Base-by-base conservation (phyloP, 768 basidiomycete genomes). In the Naganishia onofrii region DNA sequence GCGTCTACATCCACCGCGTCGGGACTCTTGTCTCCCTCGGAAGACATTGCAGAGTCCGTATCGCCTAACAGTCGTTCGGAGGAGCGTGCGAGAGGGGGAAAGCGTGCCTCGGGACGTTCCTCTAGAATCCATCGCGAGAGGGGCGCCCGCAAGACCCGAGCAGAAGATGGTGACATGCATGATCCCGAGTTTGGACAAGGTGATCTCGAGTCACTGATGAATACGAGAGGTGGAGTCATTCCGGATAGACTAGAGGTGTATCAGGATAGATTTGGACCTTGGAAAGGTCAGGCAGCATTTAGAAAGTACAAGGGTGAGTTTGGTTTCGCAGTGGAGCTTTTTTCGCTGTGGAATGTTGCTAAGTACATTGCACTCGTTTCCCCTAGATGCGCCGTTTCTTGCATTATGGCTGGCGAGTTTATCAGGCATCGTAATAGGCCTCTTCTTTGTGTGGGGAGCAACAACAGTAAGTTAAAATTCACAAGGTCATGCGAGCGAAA, bases 371-470 rank as follows among this genome's bases (percentile, higher is more conserved):
- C 9, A 28, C 2, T 21, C 36, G 3, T 48, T 46, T 26, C 15
- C n/a, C n/a, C n/a, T 26, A 79, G 79, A 80, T 56, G 76, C 79
- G 26, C 73, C 73, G 10, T 78, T 72, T 36, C 72, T 80, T 4
- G 79, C 78, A 7, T 67, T 80, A 8, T 80, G 79, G 79, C 67
- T 80, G 21, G 66, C 74, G 0, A 76, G 74, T 63, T 53, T 78
- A 28, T 21, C 78, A n/a, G 77, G 72, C 4, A 72, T 81, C 3
- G 15, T 81, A 8, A 68, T 79, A 21, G 78, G 74, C 8, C 67
- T 81, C 8, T 58, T 64, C 26, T 81, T 81, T 58, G 78, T 81
- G 19, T 81, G 80, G 80, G 80, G 80, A 0, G 76, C 78, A 10
- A 79, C 79, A 48, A 76, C 78, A 51, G 77, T 78, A 57, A 71